These are phyloP conservation scores for Yarrowia osloensis DNA, from an alignment of 805 yeast genomes.

Conservation along the genomic window DNA sequence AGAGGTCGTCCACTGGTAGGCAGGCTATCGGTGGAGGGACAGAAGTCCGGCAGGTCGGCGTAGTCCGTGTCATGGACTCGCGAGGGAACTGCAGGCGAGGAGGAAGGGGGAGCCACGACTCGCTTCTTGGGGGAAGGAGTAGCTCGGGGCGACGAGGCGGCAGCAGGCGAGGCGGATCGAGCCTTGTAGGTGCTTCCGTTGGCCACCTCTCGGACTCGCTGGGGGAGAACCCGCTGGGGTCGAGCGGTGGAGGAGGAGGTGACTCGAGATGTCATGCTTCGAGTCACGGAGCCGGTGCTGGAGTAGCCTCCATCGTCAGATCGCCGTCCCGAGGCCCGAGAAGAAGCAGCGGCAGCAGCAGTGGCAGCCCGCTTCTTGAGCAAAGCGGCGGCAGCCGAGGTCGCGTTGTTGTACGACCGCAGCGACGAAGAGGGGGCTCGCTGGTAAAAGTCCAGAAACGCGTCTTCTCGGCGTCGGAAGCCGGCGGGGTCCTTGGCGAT, in stretches of 20 bases:
- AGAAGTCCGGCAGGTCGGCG: slow-evolving; percentile 66
- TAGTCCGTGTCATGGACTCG: slow-evolving; percentile 47
- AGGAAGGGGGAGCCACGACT: slow-evolving; percentile 45
- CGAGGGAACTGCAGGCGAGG: slow-evolving; percentile 40
- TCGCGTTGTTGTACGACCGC: slow-evolving; percentile 27
- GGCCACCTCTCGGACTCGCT: slow-evolving; percentile 26
- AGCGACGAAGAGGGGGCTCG: slow-evolving; percentile 10
- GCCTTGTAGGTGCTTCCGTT: neutral
- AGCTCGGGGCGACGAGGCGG: slow-evolving; percentile 1
- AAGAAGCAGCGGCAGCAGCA: neutral
- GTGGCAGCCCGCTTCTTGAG: slow-evolving; percentile 5
- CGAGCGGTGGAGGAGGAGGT: neutral
- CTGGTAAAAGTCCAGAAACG: slow-evolving; percentile 23
- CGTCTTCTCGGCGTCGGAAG: slow-evolving; percentile 28
- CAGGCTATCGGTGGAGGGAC: slow-evolving; percentile 67
- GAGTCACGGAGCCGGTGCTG: neutral
- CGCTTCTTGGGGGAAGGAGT: slow-evolving; percentile 31
- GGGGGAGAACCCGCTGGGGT: slow-evolving; percentile 17
- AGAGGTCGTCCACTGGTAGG: slow-evolving; percentile 66
- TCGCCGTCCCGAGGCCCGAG: neutral
- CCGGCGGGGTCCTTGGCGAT: slow-evolving; percentile 17
- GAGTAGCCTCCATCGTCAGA: slow-evolving; percentile 20
- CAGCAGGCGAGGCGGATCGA: slow-evolving; percentile 14
- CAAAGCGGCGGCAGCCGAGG: slow-evolving; percentile 22
- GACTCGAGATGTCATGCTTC: slow-evolving; percentile 14